These are phyloP conservation scores for Corynascus novoguineensis DNA, from an alignment of 495 filamentous ascomycete species.

Conservation along the genomic window DNA sequence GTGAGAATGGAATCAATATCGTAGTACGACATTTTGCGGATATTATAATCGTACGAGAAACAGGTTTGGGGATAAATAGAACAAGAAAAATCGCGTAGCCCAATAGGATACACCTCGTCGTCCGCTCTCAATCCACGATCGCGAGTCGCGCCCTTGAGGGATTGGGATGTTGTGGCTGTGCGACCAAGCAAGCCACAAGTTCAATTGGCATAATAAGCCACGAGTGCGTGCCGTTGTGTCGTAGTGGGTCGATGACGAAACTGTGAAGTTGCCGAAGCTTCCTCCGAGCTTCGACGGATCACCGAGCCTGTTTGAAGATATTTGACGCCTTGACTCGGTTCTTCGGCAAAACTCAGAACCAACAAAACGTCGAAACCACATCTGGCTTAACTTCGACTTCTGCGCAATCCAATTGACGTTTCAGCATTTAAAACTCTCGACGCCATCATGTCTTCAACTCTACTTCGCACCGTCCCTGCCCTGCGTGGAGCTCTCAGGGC, in stretches of 20 bases:
- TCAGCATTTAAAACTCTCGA: not conserved
- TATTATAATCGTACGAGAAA: not conserved
- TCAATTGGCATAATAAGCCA: too few species aligned
- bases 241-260: conserved; percentile 31
- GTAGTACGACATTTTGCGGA: conserved; percentile 77
- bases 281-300: conserved; percentile 20
- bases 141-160: not conserved
- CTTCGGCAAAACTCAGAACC: not conserved
- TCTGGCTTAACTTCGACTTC: not conserved
- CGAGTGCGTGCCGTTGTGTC: too few species aligned
- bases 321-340: not conserved
- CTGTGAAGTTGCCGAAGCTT: conserved; percentile 22
- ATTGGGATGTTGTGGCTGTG: not conserved
- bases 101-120: not conserved
- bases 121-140: not conserved
- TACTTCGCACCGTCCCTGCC: conserved; percentile 46
- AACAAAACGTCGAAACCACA: not conserved
- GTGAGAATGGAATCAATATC: conserved; percentile 91
- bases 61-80: not conserved
- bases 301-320: conserved; percentile 12
- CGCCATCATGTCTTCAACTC: conserved; percentile 46
- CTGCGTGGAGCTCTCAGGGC: conserved; percentile 42
- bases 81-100: not conserved
- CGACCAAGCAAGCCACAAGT: not conserved
- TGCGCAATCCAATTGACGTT: conserved; percentile 16